phyloP scores from a whole-genome alignment of 148 eudicot genomes.

The Cornus controversa region DNA sequence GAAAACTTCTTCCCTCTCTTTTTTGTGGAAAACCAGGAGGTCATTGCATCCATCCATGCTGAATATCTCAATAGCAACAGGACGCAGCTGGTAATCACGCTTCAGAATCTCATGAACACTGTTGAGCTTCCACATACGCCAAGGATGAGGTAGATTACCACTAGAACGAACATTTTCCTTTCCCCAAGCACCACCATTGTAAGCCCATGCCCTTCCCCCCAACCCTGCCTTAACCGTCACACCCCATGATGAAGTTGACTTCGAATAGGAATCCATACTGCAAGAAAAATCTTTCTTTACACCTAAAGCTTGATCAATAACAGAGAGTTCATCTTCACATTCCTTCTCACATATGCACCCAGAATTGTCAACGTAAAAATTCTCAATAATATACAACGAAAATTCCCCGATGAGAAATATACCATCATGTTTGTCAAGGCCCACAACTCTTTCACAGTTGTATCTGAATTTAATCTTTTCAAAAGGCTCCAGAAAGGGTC shows the following conservation, averaged over 20 bases:
- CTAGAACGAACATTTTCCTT: conserved; percentile 79
- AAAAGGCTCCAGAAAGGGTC: conserved; percentile 82
- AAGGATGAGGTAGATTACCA: conserved; percentile 82
- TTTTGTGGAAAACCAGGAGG: conserved; percentile 95
- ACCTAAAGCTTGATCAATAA: conserved; percentile 96
- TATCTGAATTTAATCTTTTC: conserved; percentile 85
- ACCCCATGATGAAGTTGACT: conserved; percentile 83
- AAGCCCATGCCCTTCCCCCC: conserved; percentile 99
- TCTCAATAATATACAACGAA: conserved; percentile 85
- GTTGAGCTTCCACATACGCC: conserved; percentile 98
- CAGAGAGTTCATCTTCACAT: conserved; percentile 84
- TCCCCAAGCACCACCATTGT: conserved; percentile 99
- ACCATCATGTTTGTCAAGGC: conserved; percentile 98
- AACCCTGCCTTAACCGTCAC: conserved; percentile 50
- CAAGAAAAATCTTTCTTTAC: conserved; percentile 82
- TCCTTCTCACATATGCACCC: conserved; percentile 95
- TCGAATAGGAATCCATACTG: conserved; percentile 76
- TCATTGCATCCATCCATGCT: conserved; percentile 99
- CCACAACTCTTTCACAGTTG: conserved; percentile 94
- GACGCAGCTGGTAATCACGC: conserved; percentile 99
- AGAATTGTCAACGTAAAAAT: conserved; percentile 80
- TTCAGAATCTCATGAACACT: conserved; percentile 96
- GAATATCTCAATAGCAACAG: conserved; percentile 96
- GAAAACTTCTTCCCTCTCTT: conserved; percentile 97
- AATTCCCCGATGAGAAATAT: conserved; percentile 95